A percentile compares a stretch with the other conserved stretches of the same genome.
Conservation (phyloP, 1,139 yeast genomes). For the Suhomyces taliae region DNA sequence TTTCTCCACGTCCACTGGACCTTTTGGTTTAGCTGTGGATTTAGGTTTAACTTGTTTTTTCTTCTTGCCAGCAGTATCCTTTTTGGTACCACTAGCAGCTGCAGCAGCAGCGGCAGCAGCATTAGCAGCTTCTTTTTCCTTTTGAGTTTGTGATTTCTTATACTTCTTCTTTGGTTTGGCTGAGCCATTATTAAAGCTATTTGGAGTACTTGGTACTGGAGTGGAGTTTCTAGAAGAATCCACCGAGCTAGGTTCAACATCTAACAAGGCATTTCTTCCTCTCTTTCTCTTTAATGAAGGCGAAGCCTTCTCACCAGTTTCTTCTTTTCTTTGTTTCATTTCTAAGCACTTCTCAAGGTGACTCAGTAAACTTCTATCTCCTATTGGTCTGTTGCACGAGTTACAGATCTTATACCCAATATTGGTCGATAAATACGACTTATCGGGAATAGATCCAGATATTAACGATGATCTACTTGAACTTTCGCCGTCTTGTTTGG, state of each 20-base stretch:
- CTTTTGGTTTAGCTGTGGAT: conserved; percentile 62
- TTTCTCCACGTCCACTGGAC: conserved; percentile 88
- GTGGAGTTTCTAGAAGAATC: conserved; percentile 44
- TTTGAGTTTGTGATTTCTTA: conserved; percentile 45
- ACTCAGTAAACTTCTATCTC: conserved; percentile 42
- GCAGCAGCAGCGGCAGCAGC: conserved; percentile 50
- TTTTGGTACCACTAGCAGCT: conserved; percentile 23
- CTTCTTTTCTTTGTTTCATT: conserved; percentile 42
- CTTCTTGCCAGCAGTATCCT: conserved; percentile 25
- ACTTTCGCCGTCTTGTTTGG: conserved; percentile 18
- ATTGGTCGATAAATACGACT: conserved; percentile 44
- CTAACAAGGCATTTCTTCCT: conserved; percentile 28
- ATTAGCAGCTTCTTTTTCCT: conserved; percentile 49
- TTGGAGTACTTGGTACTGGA: conserved; percentile 34
- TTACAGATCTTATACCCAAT: conserved; percentile 64
- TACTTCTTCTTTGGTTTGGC: conserved; percentile 44
- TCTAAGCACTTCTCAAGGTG: conserved; percentile 53
- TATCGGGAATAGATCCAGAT: conserved; percentile 27
- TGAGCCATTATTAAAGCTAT: conserved; percentile 19
- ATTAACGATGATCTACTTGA: conserved; percentile 18
- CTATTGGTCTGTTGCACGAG: conserved; percentile 63
- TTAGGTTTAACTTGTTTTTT: conserved; percentile 51
- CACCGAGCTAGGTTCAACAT: conserved; percentile 41
- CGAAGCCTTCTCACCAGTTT: conserved; percentile 17
- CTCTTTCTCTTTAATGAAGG: conserved; percentile 33